Evolutionary conservation across 768 basidiomycete species (phyloP).

Genomic region (Thelephora ganbajun): DNA sequence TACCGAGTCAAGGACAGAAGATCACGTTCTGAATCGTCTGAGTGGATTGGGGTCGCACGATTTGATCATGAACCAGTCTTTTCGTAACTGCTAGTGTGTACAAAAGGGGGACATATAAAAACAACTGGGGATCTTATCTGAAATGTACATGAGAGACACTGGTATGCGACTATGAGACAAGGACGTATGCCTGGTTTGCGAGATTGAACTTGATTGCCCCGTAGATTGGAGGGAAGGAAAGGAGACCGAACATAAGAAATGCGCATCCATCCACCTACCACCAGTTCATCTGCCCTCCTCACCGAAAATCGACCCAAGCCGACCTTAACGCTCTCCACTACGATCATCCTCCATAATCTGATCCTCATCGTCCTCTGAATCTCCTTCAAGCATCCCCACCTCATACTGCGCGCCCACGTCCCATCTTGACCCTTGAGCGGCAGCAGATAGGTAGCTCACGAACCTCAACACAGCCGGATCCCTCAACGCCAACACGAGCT

Average conservation of each 20-base stretch:
- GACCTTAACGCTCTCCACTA: conserved; percentile 3
- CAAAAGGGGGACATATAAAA: too few relatives aligned
- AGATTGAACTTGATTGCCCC: too few relatives aligned
- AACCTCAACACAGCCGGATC: conserved; percentile 92
- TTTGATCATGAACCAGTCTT: neutral
- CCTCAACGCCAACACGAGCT: conserved; percentile 74
- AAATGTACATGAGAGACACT: too few relatives aligned
- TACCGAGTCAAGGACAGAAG: conserved; percentile 57
- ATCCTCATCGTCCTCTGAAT: neutral
- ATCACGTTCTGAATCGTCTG: conserved; percentile 45
- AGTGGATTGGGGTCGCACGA: neutral
- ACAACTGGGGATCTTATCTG: too few relatives aligned
- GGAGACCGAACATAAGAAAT: too few relatives aligned
- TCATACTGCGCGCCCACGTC: conserved; percentile 89
- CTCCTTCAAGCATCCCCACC: conserved; percentile 46
- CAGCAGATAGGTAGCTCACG: conserved; percentile 87
- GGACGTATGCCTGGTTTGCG: too few relatives aligned
- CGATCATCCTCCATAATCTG: neutral
- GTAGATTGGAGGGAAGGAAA: too few relatives aligned
- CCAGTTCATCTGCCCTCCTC: too few relatives aligned
- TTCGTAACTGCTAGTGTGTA: conserved; percentile 9
- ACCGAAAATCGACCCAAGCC: neutral
- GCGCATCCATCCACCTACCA: too few relatives aligned
- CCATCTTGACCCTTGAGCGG: conserved; percentile 85
- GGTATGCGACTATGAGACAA: too few relatives aligned